These are phyloP conservation scores for Teunomyces gatunensis DNA, from an alignment of 805 yeast species.

Conservation along the genomic window DNA sequence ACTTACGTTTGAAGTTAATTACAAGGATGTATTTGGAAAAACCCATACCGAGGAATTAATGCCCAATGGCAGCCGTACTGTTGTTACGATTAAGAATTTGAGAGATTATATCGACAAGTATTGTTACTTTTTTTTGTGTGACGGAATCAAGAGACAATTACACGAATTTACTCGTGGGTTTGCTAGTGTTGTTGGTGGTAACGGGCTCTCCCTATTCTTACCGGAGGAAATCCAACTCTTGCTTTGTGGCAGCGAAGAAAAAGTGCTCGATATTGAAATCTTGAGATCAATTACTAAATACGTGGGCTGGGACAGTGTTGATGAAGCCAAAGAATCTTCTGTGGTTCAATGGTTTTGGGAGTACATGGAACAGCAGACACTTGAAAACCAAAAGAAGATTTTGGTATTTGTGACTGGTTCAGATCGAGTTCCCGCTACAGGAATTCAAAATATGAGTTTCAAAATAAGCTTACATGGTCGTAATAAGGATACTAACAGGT, in stretches of 20 bases:
- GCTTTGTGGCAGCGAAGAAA: constrained; percentile 72
- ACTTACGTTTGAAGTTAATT: constrained; percentile 59
- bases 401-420: constrained; percentile 85
- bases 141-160: constrained; percentile 52
- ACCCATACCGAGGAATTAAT: constrained; percentile 49
- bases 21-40: constrained; percentile 47
- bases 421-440: constrained; percentile 90
- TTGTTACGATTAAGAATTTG: constrained; percentile 61
- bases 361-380: constrained; percentile 48
- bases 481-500: constrained; percentile 40
- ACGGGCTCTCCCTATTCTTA: constrained; percentile 74
- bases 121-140: constrained; percentile 57
- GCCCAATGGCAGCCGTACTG: constrained; percentile 51
- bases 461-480: constrained; percentile 52
- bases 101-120: constrained; percentile 61
- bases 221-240: constrained; percentile 80
- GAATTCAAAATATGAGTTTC: constrained; percentile 71
- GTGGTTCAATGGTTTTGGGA: constrained; percentile 88
- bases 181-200: constrained; percentile 70
- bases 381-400: constrained; percentile 56
- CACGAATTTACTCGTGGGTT: constrained; percentile 69
- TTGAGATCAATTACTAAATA: constrained; percentile 74
- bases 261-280: constrained; percentile 60
- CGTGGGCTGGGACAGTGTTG: constrained; percentile 52
- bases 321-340: constrained; percentile 34